phyloP scores from a whole-genome alignment of 768 basidiomycete genomes.

The Hirschioporus abietinus region DNA sequence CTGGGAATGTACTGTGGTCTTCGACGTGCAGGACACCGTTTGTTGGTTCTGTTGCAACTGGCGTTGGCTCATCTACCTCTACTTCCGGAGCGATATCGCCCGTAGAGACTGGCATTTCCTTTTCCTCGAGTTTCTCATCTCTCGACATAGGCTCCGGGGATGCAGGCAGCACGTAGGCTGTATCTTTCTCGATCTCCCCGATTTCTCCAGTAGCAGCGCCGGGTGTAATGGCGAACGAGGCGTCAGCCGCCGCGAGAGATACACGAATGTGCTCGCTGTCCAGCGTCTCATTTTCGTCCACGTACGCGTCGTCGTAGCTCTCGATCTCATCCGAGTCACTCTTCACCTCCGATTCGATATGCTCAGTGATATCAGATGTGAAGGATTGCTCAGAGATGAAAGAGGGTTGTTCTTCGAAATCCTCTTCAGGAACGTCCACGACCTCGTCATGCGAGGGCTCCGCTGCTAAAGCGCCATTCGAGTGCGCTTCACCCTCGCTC shows the following conservation, averaged over 20 bases:
- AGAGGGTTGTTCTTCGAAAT: not conserved
- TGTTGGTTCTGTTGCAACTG: not conserved
- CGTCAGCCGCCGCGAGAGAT: not conserved
- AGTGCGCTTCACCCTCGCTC: constrained; percentile 8
- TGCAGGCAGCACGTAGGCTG: constrained; percentile 3
- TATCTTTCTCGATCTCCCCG: constrained; percentile 11
- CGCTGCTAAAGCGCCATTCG: constrained; percentile 9
- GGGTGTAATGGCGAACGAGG: not conserved
- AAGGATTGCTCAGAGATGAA: not conserved
- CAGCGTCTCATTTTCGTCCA: constrained; percentile 18
- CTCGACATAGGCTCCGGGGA: not conserved
- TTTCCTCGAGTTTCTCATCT: not conserved
- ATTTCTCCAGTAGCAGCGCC: constrained; percentile 1
- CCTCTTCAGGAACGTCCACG: constrained; percentile 11
- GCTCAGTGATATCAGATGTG: constrained; percentile 3
- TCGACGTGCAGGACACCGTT: not conserved
- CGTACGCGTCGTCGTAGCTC: constrained; percentile 19
- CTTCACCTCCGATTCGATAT: constrained; percentile 14
- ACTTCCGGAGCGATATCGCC: constrained; percentile 15
- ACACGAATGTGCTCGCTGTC: constrained; percentile 14
- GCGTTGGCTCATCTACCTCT: constrained; percentile 11
- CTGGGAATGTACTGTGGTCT: constrained; percentile 1
- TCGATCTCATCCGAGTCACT: constrained; percentile 21
- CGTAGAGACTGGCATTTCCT: constrained; percentile 3
- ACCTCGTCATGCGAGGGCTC: constrained; percentile 14